These are phyloP conservation scores for Mycena capillaripes DNA, from an alignment of 768 basidiomycete genomes.

Conservation along the genomic window DNA sequence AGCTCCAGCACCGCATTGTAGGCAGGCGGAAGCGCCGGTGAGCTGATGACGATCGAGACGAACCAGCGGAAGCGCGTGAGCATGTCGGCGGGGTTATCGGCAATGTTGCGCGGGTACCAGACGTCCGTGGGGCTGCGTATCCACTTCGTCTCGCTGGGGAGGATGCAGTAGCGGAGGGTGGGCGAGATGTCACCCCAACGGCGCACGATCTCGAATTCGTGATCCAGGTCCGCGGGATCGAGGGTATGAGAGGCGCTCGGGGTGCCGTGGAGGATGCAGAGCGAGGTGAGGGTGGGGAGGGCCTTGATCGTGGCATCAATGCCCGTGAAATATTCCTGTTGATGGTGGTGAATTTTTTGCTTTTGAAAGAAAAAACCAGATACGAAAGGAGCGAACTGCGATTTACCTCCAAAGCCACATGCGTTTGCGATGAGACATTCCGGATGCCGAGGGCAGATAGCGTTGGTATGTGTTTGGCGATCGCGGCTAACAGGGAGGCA, in stretches of 20 bases:
- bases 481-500: neutral
- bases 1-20: neutral
- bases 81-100: neutral
- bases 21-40: conserved; percentile 1
- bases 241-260: neutral
- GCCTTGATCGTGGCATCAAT: neutral
- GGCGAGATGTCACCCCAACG: conserved; percentile 8
- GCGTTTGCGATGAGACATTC: neutral
- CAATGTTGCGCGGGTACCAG: neutral
- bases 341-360: no score
- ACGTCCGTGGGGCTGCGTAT: neutral
- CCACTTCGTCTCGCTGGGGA: conserved; percentile 18
- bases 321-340: neutral
- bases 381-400: no score
- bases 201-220: conserved; percentile 10
- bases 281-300: neutral
- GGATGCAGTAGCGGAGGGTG: neutral
- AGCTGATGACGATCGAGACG: neutral
- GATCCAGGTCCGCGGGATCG: neutral
- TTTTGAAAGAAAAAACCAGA: no score
- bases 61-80: conserved; percentile 3
- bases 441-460: neutral
- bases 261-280: neutral
- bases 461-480: neutral
- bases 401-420: neutral